Evolutionary conservation across 139 green algal species (phyloP).

Genomic region (Closterium sp.): DNA sequence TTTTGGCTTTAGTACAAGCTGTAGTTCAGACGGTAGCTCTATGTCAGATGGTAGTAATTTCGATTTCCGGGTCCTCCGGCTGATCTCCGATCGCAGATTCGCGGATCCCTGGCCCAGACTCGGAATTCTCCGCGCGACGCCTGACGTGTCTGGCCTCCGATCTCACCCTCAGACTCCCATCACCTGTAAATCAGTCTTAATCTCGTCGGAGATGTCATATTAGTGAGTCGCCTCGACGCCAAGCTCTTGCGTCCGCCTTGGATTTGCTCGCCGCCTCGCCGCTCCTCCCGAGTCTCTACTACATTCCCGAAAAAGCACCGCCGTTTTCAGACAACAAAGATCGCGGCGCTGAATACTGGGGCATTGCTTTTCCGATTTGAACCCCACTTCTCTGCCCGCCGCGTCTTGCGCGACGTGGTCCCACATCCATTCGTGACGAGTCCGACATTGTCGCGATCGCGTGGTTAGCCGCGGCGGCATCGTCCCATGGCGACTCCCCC

Average conservation of each 20-base stretch:
- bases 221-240: background rate
- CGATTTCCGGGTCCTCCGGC: too few relatives aligned
- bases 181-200: too few relatives aligned
- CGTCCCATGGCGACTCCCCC: background rate
- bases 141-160: too few relatives aligned
- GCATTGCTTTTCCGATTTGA: background rate
- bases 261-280: background rate
- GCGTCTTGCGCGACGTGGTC: background rate
- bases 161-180: background rate
- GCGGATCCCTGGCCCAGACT: too few relatives aligned
- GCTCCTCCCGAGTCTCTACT: background rate
- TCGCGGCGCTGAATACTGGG: too few relatives aligned
- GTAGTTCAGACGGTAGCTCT: too few relatives aligned
- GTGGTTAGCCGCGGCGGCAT: too few relatives aligned
- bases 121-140: too few relatives aligned
- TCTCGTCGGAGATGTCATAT: background rate
- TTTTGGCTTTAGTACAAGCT: background rate
- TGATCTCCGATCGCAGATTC: too few relatives aligned
- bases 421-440: background rate
- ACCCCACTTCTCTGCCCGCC: background rate
- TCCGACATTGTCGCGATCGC: background rate
- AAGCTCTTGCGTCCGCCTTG: background rate
- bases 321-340: too few relatives aligned
- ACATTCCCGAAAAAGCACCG: too few relatives aligned
- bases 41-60: too few relatives aligned